These are phyloP conservation scores for Fusarium ambrosium DNA, from an alignment of 2,329 filamentous ascomycete genomes.

Conservation along the genomic window DNA sequence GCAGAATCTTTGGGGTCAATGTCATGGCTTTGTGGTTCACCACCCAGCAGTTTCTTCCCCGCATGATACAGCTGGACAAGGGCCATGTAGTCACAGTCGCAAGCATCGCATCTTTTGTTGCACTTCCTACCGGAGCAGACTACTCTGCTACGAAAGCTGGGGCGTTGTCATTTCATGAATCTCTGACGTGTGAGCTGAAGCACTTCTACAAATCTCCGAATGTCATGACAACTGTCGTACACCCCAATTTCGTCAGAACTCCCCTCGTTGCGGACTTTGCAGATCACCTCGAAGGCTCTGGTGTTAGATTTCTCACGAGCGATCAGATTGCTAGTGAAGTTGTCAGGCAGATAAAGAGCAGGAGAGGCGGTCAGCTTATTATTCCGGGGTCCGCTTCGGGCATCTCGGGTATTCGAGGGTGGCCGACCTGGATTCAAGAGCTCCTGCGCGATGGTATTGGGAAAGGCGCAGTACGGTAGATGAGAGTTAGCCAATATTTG, in stretches of 20 bases:
- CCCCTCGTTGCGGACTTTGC: constrained; percentile 56
- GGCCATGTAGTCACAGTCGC: constrained; percentile 80
- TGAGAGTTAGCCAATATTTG: neutral
- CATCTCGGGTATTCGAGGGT: constrained; percentile 55
- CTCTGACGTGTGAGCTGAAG: constrained; percentile 66
- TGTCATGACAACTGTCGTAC: constrained; percentile 74
- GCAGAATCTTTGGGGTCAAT: constrained; percentile 78
- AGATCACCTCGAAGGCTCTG: constrained; percentile 44
- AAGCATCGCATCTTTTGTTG: constrained; percentile 72
- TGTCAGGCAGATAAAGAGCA: constrained; percentile 59
- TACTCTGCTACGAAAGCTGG: constrained; percentile 77
- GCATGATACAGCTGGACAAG: constrained; percentile 73
- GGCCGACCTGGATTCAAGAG: constrained; percentile 56
- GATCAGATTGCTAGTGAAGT: constrained; percentile 59
- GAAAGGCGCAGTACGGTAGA: constrained; percentile 14
- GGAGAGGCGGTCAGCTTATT: constrained; percentile 61
- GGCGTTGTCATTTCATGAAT: constrained; percentile 76
- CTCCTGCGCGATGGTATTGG: constrained; percentile 49
- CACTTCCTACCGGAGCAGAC: constrained; percentile 73
- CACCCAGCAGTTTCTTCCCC: constrained; percentile 74
- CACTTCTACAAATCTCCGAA: constrained; percentile 71
- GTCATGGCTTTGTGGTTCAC: constrained; percentile 74
- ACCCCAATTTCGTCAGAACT: constrained; percentile 67
- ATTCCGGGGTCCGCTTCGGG: constrained; percentile 50
- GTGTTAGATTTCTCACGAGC: constrained; percentile 49